These are phyloP conservation scores for Penicillium sp. DNA, from an alignment of 2,329 filamentous ascomycete species.

Conservation along the genomic window DNA sequence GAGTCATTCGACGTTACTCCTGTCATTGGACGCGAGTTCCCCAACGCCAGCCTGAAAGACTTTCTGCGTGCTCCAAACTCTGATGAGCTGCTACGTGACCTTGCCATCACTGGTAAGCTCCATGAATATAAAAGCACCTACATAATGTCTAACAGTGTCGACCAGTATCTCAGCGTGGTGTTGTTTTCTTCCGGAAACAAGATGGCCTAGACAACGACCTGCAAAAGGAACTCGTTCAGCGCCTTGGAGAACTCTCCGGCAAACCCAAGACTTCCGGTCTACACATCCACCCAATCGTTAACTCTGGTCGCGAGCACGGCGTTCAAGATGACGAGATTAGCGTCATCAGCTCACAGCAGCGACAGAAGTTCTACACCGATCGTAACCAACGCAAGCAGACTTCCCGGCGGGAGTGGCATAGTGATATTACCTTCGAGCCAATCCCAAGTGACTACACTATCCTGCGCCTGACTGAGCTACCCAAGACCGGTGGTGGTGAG, in stretches of 20 bases:
- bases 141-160: background rate
- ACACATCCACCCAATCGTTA: constrained; percentile 51
- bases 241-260: constrained; percentile 49
- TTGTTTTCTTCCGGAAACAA: constrained; percentile 57
- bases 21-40: constrained; percentile 53
- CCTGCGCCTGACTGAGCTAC: constrained; percentile 46
- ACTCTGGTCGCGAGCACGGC: constrained; percentile 50
- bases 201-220: constrained; percentile 50
- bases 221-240: constrained; percentile 55
- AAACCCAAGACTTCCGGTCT: constrained; percentile 48
- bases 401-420: constrained; percentile 47
- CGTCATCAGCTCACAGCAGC: constrained; percentile 47
- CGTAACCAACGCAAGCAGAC: constrained; percentile 31
- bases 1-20: constrained; percentile 53
- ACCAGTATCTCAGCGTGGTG: constrained; percentile 53
- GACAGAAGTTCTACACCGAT: constrained; percentile 41
- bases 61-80: constrained; percentile 42
- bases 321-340: constrained; percentile 52
- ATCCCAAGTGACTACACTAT: constrained; percentile 51
- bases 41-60: constrained; percentile 49
- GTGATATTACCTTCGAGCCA: constrained; percentile 52
- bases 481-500: constrained; percentile 43
- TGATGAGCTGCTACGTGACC: constrained; percentile 35
- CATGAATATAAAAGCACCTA: background rate
- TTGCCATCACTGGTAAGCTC: constrained; percentile 34